Conservation (phyloP, 371 early-diverging fungal species). For the Mortierella sp. region DNA sequence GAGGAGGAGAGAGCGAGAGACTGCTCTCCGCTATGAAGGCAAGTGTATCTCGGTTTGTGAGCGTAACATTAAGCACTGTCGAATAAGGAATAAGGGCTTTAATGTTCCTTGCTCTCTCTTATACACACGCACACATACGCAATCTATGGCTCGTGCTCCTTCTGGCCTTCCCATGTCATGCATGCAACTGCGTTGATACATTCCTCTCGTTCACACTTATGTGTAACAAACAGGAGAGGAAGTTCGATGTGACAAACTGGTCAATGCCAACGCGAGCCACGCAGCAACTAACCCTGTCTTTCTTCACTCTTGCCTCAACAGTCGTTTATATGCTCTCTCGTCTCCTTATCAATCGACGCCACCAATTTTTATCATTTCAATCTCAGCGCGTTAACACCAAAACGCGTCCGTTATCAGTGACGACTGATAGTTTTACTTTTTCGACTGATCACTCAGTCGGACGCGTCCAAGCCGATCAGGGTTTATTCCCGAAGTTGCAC, state of each 20-base stretch:
- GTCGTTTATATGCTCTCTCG: not conserved
- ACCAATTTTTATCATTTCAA: not conserved
- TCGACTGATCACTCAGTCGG: not conserved
- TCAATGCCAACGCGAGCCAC: too few species aligned
- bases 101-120: constrained; percentile 3
- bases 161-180: not conserved
- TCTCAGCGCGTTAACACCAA: not conserved
- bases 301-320: not conserved
- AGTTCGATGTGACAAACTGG: too few species aligned
- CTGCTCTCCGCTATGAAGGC: not conserved
- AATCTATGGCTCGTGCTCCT: not conserved
- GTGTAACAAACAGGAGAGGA: too few species aligned
- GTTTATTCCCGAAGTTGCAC: not conserved
- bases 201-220: not conserved
- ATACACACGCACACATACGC: not conserved
- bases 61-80: not conserved
- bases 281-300: not conserved
- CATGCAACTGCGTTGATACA: not conserved
- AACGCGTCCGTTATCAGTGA: not conserved
- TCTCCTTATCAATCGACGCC: not conserved
- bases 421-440: not conserved
- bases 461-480: constrained; percentile 1
- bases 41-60: not conserved
- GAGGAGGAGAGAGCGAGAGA: not conserved
- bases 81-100: not conserved